phyloP scores from a whole-genome alignment of 768 basidiomycete species.

The Clathrus columnatus region DNA sequence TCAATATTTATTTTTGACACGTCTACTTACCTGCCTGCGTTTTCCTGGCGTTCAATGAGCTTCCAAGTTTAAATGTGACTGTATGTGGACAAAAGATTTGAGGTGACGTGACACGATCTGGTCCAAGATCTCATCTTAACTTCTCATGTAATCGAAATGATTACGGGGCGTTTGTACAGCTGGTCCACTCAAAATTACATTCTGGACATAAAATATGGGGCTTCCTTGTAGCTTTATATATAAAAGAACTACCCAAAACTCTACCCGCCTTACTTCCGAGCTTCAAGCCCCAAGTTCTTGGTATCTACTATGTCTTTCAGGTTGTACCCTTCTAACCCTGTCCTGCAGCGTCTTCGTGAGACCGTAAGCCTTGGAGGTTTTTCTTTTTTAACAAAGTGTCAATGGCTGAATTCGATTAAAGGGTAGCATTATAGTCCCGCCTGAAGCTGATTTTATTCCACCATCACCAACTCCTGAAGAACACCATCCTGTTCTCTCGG shows the following conservation, averaged over 20 bases:
- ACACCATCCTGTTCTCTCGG: not conserved
- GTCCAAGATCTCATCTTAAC: not conserved
- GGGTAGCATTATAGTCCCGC: not conserved
- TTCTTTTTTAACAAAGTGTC: not conserved
- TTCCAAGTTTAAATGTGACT: not conserved
- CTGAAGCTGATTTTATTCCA: not conserved
- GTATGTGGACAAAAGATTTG: not conserved
- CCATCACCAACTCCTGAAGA: not conserved
- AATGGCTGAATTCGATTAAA: not conserved
- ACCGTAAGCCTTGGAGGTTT: not conserved
- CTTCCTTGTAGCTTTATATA: too few relatives aligned
- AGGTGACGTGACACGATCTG: not conserved
- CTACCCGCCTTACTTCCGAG: too few relatives aligned
- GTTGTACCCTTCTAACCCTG: not conserved
- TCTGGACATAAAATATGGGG: not conserved
- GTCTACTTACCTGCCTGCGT: not conserved
- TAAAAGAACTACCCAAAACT: not conserved
- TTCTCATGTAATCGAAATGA: not conserved
- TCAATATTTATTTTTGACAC: not conserved
- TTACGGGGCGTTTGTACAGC: not conserved
- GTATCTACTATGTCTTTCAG: not conserved
- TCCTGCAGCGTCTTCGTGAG: not conserved
- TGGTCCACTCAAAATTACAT: not conserved
- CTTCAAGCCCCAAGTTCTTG: too few relatives aligned
- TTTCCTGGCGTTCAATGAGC: not conserved